phyloP scores from a whole-genome alignment of 192 early-diverging fungal species.

The Entomortierella beljakovae region DNA sequence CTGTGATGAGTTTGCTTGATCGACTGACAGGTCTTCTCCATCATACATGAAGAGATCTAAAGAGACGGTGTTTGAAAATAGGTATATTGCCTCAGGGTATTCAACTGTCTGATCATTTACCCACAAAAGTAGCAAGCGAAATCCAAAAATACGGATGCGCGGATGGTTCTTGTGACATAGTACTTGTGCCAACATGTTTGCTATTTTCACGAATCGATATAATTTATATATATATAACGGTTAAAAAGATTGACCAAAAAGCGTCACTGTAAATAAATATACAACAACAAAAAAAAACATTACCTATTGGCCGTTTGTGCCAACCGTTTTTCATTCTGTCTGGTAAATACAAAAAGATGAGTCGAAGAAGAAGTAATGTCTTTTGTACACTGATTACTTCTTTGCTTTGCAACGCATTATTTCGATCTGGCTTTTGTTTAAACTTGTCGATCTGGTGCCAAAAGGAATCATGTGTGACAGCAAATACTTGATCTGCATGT shows the following conservation, averaged over 20 bases:
- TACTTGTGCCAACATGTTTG: slow-evolving; percentile 71
- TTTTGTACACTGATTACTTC: slow-evolving; percentile 75
- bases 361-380: slow-evolving; percentile 70
- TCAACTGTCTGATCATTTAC: slow-evolving; percentile 74
- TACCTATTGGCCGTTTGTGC: slow-evolving; percentile 76
- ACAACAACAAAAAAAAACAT: slow-evolving; percentile 1
- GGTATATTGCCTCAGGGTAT: slow-evolving; percentile 64
- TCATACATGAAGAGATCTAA: slow-evolving; percentile 67
- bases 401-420: slow-evolving; percentile 67
- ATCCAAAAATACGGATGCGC: slow-evolving; percentile 75
- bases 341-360: slow-evolving; percentile 73
- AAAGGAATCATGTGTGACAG: slow-evolving; percentile 75
- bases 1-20: slow-evolving; percentile 35
- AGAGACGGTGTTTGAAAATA: slow-evolving; percentile 76
- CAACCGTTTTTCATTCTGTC: slow-evolving; percentile 81
- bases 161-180: slow-evolving; percentile 77
- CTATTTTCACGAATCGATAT: slow-evolving; percentile 41
- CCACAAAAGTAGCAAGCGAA: slow-evolving; percentile 78
- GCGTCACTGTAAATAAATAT: neutral
- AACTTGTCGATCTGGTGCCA: slow-evolving; percentile 81
- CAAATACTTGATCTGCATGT: slow-evolving; percentile 75
- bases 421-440: slow-evolving; percentile 70
- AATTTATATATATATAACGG: neutral
- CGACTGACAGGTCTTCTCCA: slow-evolving; percentile 44
- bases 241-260: neutral